Evolutionary conservation across 768 basidiomycete species (phyloP).

Genomic region (Macrolepiota dolichaula): DNA sequence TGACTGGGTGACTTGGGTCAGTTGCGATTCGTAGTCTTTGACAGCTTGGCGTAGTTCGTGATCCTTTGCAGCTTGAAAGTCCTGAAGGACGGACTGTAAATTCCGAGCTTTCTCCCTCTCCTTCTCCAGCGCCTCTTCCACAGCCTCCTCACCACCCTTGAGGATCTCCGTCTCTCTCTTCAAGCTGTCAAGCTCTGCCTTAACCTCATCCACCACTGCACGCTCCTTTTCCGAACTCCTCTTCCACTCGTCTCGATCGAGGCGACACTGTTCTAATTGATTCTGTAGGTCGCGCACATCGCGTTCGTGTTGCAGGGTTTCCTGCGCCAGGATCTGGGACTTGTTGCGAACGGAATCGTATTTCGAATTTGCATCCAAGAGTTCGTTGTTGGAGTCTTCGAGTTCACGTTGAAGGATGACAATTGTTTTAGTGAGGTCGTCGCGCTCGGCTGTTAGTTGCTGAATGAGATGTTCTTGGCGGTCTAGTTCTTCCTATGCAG

Average conservation of each 20-base stretch:
- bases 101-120: conserved; percentile 78
- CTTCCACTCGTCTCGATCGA: conserved; percentile 72
- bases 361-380: conserved; percentile 65
- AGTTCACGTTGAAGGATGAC: conserved; percentile 83
- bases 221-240: conserved; percentile 55
- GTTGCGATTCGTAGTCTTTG: conserved; percentile 74
- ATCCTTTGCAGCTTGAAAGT: conserved; percentile 93
- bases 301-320: conserved; percentile 66
- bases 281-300: conserved; percentile 78
- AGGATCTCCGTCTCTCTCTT: conserved; percentile 68
- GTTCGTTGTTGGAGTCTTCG: conserved; percentile 70
- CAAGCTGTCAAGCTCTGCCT: conserved; percentile 49
- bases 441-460: conserved; percentile 72
- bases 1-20: conserved; percentile 65
- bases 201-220: conserved; percentile 66
- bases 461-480: conserved; percentile 83
- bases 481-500: conserved; percentile 92
- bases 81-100: conserved; percentile 88
- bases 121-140: conserved; percentile 52
- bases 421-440: conserved; percentile 66
- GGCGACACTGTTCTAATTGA: conserved; percentile 83
- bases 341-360: conserved; percentile 64
- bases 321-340: conserved; percentile 66
- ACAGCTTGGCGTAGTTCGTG: conserved; percentile 85
- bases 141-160: conserved; percentile 53